Evolutionary conservation across 495 filamentous ascomycete species (phyloP).

Genomic region (Thermothielavioides terrestris): DNA sequence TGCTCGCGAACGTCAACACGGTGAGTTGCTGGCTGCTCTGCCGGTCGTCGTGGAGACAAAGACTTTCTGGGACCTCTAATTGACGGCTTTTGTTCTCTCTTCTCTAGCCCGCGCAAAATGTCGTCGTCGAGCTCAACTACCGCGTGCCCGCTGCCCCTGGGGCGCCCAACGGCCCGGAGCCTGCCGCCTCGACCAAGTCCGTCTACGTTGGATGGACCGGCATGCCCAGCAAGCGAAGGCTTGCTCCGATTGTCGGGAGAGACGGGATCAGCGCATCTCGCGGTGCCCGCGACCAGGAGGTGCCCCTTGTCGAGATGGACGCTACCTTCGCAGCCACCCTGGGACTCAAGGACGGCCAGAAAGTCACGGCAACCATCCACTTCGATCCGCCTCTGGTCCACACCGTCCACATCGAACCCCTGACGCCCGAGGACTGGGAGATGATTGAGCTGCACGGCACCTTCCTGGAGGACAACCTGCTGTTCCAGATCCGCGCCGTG

Average conservation of each 20-base stretch:
- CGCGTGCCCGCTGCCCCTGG: conserved; percentile 35
- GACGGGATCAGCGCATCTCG: conserved; percentile 57
- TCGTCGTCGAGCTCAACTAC: conserved; percentile 80
- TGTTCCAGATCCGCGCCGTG: conserved; percentile 86
- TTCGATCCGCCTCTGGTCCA: conserved; percentile 82
- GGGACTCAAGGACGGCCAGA: conserved; percentile 75
- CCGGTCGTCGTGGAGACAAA: not conserved
- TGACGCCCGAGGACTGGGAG: conserved; percentile 96
- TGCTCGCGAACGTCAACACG: conserved; percentile 81
- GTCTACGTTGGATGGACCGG: conserved; percentile 92
- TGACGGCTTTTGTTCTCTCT: not conserved
- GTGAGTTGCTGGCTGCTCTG: conserved; percentile 41
- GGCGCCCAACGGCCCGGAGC: conserved; percentile 26
- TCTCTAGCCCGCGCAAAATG: conserved; percentile 77
- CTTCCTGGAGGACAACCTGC: conserved; percentile 87
- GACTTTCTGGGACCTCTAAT: not conserved
- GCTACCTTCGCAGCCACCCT: conserved; percentile 77
- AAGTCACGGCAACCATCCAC: conserved; percentile 64
- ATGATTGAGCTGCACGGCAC: conserved; percentile 95
- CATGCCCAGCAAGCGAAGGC: conserved; percentile 81
- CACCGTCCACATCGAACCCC: conserved; percentile 90
- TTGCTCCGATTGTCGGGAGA: conserved; percentile 60
- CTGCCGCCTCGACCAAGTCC: conserved; percentile 45
- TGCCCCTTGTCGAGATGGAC: conserved; percentile 76
- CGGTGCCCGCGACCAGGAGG: conserved; percentile 59